phyloP scores from a whole-genome alignment of 2,329 filamentous ascomycete genomes.

The Erysiphe neolycopersici region DNA sequence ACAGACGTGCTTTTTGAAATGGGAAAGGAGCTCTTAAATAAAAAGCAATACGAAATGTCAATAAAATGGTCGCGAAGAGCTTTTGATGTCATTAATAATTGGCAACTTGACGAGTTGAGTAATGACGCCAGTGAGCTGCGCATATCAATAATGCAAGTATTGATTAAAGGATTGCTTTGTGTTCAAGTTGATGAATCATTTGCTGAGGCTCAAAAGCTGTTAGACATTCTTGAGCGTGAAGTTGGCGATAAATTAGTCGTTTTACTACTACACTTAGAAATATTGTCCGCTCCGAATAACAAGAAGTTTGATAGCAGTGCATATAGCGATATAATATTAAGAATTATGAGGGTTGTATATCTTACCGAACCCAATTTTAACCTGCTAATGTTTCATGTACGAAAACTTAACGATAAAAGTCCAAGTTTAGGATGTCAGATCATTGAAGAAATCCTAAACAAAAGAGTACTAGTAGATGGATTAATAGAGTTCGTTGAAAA shows the following conservation, averaged over 20 bases:
- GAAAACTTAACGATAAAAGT: constrained; percentile 30
- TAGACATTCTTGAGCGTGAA: constrained; percentile 34
- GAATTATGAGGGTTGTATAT: constrained; percentile 32
- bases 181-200: constrained; percentile 19
- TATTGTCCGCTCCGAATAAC: constrained; percentile 24
- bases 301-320: constrained; percentile 22
- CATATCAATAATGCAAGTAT: constrained; percentile 35
- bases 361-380: constrained; percentile 37
- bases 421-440: constrained; percentile 21
- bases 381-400: constrained; percentile 38
- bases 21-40: constrained; percentile 29
- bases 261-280: constrained; percentile 38
- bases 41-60: constrained; percentile 26
- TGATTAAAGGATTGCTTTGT: constrained; percentile 28
- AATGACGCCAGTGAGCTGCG: constrained; percentile 35
- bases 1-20: constrained; percentile 47
- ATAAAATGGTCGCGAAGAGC: constrained; percentile 50
- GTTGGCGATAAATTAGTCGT: constrained; percentile 38
- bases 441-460: constrained; percentile 35
- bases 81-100: constrained; percentile 26
- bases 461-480: constrained; percentile 24
- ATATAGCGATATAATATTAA: constrained; percentile 26
- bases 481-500: constrained; percentile 38
- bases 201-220: constrained; percentile 26
- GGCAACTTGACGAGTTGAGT: constrained; percentile 28